These are phyloP conservation scores for Astragalus glycyphyllos DNA, from an alignment of 306 rosid genomes.

Conservation along the genomic window DNA sequence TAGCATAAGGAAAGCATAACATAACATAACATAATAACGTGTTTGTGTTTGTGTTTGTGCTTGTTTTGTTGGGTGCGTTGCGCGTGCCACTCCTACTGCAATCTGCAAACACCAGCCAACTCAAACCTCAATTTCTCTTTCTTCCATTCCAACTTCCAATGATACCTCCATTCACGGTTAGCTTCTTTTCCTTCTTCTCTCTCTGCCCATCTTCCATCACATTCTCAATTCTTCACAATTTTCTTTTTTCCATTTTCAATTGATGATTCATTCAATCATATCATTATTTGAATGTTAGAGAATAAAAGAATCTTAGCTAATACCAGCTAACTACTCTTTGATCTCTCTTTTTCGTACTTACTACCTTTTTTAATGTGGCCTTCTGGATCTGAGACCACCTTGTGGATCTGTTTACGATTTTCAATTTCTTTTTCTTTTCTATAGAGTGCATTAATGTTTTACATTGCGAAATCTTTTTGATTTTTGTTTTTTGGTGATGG, in stretches of 20 bases:
- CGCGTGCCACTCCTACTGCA: constrained; percentile 37
- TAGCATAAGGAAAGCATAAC: background rate
- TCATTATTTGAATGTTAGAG: background rate
- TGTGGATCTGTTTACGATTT: constrained; percentile 31
- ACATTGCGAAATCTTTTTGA: constrained; percentile 15
- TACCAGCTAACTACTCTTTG: constrained; percentile 12
- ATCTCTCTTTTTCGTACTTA: constrained; percentile 20
- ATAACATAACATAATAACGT: constrained; percentile 20
- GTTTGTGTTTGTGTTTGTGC: background rate
- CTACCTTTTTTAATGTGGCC: constrained; percentile 5
- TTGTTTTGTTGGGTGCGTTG: constrained; percentile 32
- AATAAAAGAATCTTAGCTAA: background rate
- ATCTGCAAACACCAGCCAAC: constrained; percentile 1
- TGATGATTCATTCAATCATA: constrained; percentile 35
- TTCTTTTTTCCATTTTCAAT: background rate
- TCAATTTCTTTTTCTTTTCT: background rate
- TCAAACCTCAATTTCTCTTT: constrained; percentile 5
- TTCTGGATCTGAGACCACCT: constrained; percentile 45
- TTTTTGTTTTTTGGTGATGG: constrained; percentile 19
- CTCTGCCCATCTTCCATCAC: background rate
- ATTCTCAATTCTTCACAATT: constrained; percentile 24
- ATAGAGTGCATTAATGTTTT: background rate
- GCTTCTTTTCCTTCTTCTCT: constrained; percentile 33
- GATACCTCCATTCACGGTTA: constrained; percentile 36
- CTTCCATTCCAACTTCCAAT: constrained; percentile 11